Conservation (phyloP, 1,284 basidiomycete species). For the Ceratobasidium sp. region DNA sequence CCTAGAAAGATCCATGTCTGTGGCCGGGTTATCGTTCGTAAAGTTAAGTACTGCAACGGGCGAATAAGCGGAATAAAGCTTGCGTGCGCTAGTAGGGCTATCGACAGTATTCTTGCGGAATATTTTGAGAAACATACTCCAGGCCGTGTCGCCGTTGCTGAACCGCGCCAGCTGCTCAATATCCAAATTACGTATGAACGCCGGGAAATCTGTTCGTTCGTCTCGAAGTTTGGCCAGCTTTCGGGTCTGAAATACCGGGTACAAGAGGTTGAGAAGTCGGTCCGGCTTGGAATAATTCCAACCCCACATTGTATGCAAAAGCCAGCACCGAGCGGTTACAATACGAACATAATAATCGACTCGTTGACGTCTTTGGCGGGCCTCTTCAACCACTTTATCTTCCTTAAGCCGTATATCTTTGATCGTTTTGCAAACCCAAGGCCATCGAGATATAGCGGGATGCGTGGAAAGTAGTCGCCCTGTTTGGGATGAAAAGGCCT, state of each 20-base stretch:
- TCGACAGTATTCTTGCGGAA: slow-evolving; percentile 70
- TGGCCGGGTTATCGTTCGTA: slow-evolving; percentile 68
- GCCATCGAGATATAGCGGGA: slow-evolving; percentile 73
- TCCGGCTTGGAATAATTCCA: slow-evolving; percentile 78
- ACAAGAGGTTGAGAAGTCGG: slow-evolving; percentile 74
- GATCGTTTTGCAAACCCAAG: slow-evolving; percentile 67
- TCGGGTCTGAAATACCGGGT: slow-evolving; percentile 83
- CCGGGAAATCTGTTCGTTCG: slow-evolving; percentile 81
- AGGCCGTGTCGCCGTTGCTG: slow-evolving; percentile 76
- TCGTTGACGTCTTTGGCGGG: slow-evolving; percentile 66
- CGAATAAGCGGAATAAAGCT: slow-evolving; percentile 82
- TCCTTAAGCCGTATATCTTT: slow-evolving; percentile 55
- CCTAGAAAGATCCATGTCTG: slow-evolving; percentile 75
- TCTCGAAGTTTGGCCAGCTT: slow-evolving; percentile 82
- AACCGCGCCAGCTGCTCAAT: slow-evolving; percentile 69
- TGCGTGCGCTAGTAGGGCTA: slow-evolving; percentile 60
- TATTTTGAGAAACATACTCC: slow-evolving; percentile 84
- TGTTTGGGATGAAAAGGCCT: slow-evolving; percentile 70
- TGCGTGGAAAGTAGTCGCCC: slow-evolving; percentile 73
- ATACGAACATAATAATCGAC: slow-evolving; percentile 80
- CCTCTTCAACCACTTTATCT: slow-evolving; percentile 55
- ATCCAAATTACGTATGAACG: slow-evolving; percentile 77
- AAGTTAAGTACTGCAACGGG: slow-evolving; percentile 81
- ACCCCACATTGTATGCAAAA: slow-evolving; percentile 77
- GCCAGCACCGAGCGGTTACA: slow-evolving; percentile 79